Base-by-base conservation (phyloP, 176 grass and related monocot species). In the Carex myosuroides region DNA sequence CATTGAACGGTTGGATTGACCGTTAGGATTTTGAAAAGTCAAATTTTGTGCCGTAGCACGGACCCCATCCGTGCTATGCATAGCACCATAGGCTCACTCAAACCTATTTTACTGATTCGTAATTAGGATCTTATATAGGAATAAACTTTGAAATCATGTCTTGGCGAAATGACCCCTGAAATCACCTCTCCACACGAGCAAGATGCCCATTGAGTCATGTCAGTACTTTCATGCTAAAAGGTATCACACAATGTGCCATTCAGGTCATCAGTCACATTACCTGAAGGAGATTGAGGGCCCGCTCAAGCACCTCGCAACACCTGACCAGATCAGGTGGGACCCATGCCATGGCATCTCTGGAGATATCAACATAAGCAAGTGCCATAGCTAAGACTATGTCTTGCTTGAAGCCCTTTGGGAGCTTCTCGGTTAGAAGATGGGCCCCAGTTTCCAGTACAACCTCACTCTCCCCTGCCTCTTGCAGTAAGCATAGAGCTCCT, bases 261-360 rank as follows among this genome's bases (percentile, higher is more conserved):
- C 50, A 52, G 53, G 3, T 73, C 41, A 35, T 74, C 21, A 30
- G 21, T 44, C 41, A 53, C 68, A 84, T 79, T 48, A 97, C 92
- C 95, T 95, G 89, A 67, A 98, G 89, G 48, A 95, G 83, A 80
- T 98, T 98, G 48, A 98, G 86, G n/a, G 91, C 93, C 83, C 70
- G 87, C 84, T 98, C 96, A 13, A 98, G 96, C 58, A 98, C 93
- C 89, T 98, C 96, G 50, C 92, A 98, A 82, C 92, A 95, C 70
- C 29, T 41, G 44, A 98, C 88, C 26, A 98, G 83, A 81, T 98
- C 91, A 56, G 96, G 96, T 14, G 96, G 91, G 77, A 4, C 88
- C 64, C 83, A 55, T 24, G 84, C 84, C 96, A 98, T 95, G 1
- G 91, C 93, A 48, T 95, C 93, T 86, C 96, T 93, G 6, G 96